Base-by-base conservation (phyloP, 345 rosid species). In the Populus alba region DNA sequence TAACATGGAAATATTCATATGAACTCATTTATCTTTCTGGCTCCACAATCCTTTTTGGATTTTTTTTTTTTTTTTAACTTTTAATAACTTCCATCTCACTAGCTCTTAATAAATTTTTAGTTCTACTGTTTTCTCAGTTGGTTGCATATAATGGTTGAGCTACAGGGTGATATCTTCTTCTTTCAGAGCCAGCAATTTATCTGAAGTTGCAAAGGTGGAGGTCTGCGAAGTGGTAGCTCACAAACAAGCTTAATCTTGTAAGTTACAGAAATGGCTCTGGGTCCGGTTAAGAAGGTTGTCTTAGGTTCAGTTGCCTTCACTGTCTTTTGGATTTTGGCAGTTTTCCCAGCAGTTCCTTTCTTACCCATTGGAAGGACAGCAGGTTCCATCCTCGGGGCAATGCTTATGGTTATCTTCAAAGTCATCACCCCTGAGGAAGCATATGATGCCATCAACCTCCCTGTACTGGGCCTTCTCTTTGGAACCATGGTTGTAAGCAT, bases 281-380 rank as follows among this genome's bases (percentile, higher is more conserved):
- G 91, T 27, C 71, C 95, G 15, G 15, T 78, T 0, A 68, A 59
- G 0, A 91, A 93, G 70, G 87, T 90, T 66, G 37, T 33, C 37
- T 33, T 33, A 33, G 37, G 37, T 33, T 33, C 37, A 33, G 6
- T 33, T 33, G 37, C 37, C 37, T 33, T 33, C 37, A 6, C 37
- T 4, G 5, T 33, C 37, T 33, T 33, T 33, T 33, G 37, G 37
- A 33, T 33, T 33, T 33, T 33, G 35, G 35, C 35, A 5, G 97
- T 93, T 77, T 93, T 95, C 80, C 93, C 97, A 0, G 87, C 95
- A 3, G 91, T 90, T 5, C 97, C 97, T 0, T 87, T 88, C 66
- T 72, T 95, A 18, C 97, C 97, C 15, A 81, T 95, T 25, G 97
- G 98, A 69, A 86, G 97, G 77, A 93, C 98, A 2, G 98, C 97